Conservation (phyloP, 257 asterid species). For the Datura wrightii region DNA sequence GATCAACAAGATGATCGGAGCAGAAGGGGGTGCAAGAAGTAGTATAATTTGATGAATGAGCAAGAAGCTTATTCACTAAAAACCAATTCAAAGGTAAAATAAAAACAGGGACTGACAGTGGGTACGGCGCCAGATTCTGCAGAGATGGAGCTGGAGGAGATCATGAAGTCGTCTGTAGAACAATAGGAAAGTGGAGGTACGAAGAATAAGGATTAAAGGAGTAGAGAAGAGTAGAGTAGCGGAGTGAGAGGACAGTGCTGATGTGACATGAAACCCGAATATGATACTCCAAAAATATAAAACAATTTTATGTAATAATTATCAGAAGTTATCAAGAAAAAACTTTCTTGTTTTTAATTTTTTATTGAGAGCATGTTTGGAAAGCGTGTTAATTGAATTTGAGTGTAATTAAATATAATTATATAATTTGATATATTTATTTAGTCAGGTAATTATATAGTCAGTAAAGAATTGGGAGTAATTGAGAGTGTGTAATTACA, state of each 20-base stretch:
- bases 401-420: too few species aligned
- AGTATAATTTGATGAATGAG: neutral
- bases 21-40: neutral
- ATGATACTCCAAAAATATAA: neutral
- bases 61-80: neutral
- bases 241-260: neutral
- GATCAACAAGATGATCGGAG: constrained; percentile 8
- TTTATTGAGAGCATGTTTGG: too few species aligned
- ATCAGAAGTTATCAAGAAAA: neutral
- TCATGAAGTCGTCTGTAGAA: neutral
- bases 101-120: constrained; percentile 27
- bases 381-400: too few species aligned
- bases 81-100: neutral
- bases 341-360: neutral
- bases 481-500: too few species aligned
- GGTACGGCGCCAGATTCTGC: constrained; percentile 27
- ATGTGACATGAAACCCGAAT: constrained; percentile 11
- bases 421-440: too few species aligned
- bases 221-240: neutral
- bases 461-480: too few species aligned
- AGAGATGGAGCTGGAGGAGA: constrained; percentile 31
- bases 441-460: too few species aligned
- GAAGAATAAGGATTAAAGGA: neutral
- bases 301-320: neutral
- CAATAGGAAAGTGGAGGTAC: neutral